Evolutionary conservation across 164 flowering plant genomes (phyloP), one percentile per base, ranked within the genome.

Genomic region (Tinospora cordifolia): DNA sequence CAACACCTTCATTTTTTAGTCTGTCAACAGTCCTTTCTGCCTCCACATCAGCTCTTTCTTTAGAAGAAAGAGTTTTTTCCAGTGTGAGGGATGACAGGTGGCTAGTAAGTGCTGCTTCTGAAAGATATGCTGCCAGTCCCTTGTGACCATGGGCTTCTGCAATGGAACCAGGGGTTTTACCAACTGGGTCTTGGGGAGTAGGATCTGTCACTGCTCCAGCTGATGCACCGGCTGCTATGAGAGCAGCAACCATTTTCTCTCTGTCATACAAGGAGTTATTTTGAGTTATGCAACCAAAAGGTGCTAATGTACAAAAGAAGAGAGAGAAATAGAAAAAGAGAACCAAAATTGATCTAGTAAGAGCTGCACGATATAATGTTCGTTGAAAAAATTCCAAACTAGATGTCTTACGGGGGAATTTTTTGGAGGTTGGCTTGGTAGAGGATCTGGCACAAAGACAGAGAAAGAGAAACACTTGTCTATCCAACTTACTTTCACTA

Each of bases 81-180:
- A 95, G 69, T 36, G 80, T 84, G 73, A 95, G 90, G 72, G 97
- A 90, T 62, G 85, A 78, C 65, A 92, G 94, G 78, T 92, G 98
- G 79, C 86, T 88, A 44, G 90, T 95, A 34, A 95, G 81, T 60
- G 88, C 89, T 74, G 83, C 75, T 82, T 95, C 98, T 27, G 99
- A 90, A 62, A 95, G 90, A 86, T 89, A 95, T 62, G 96, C 99
- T 3, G 99, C 98, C 69, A 95, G 90, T 74, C 99, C 99, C 74
- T 78, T 86, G 77, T 92, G 93, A 46, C 97, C 94, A 69, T 73
- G 68, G 64, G 78, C 69, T 21, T 83, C 86, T 62, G 99, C 98
- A 76, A 92, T 86, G 60, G 83, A 83, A 30, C 97, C 98, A 39
- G 98, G 79, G 27, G 87, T 89, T 86, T 77, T 83, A 21, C 98